Conservation (phyloP, 352 stramenopile species). For the Phytopythium oedochilum region DNA sequence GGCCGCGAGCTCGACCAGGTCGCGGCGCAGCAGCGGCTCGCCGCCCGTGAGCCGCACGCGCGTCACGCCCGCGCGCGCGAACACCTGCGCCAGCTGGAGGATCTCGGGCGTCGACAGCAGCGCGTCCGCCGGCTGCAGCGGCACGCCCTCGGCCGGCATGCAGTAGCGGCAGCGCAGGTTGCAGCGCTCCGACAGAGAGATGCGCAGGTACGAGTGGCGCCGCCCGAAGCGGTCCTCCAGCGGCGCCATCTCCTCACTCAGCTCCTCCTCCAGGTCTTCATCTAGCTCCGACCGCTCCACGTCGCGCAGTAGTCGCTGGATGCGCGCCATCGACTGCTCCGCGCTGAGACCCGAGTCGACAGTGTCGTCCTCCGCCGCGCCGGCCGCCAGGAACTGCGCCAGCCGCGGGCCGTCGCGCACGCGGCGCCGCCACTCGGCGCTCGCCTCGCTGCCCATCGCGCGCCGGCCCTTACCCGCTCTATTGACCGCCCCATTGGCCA, state of each 20-base stretch:
- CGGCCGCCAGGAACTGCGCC: constrained; percentile 26
- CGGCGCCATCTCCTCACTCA: constrained; percentile 10
- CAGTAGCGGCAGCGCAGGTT: constrained; percentile 97
- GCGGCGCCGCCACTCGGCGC: constrained; percentile 26
- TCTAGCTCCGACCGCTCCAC: constrained; percentile 27
- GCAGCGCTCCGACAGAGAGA: constrained; percentile 95
- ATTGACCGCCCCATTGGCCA: not conserved
- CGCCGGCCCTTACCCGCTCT: not conserved
- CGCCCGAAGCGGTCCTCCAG: constrained; percentile 88
- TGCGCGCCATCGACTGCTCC: constrained; percentile 29
- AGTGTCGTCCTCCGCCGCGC: constrained; percentile 2
- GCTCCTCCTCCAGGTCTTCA: not conserved
- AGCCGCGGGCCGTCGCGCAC: constrained; percentile 26
- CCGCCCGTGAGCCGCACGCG: constrained; percentile 96
- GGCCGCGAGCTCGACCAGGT: constrained; percentile 48
- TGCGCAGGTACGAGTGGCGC: constrained; percentile 93
- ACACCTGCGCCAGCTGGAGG: constrained; percentile 83
- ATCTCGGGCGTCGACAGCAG: constrained; percentile 92
- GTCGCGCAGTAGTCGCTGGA: constrained; percentile 33
- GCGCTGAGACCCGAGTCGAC: not conserved
- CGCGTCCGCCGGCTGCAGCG: constrained; percentile 68
- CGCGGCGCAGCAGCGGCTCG: constrained; percentile 74
- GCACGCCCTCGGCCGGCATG: constrained; percentile 94
- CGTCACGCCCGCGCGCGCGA: constrained; percentile 87
- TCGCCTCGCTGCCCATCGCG: constrained; percentile 12